These are phyloP conservation scores for Fomitiporia mediterranea DNA, from an alignment of 1,284 basidiomycete species.

Conservation along the genomic window DNA sequence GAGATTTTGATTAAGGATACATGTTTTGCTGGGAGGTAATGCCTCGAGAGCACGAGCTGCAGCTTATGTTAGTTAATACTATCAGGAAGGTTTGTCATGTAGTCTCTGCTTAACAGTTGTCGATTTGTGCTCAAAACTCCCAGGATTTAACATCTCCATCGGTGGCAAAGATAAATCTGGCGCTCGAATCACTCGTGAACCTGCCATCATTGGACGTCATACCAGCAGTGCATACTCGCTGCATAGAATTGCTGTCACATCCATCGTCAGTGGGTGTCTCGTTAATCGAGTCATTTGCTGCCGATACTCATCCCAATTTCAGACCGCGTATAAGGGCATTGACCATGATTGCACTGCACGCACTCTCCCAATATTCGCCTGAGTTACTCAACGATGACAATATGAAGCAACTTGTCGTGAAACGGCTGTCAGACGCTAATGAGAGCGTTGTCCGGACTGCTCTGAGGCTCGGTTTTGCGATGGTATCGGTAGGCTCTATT, in stretches of 20 bases:
- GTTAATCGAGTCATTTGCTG: conserved; percentile 3
- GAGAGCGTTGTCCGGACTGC: conserved; percentile 45
- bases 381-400: conserved; percentile 39
- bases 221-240: conserved; percentile 64
- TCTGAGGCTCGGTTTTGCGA: conserved; percentile 25
- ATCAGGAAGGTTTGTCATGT: conserved; percentile 56
- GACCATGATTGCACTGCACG: conserved; percentile 51
- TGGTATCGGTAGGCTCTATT: conserved; percentile 5
- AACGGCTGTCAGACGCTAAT: conserved; percentile 45
- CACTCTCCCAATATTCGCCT: conserved; percentile 45
- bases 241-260: conserved; percentile 61
- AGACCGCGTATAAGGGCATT: conserved; percentile 60
- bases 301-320: conserved; percentile 2
- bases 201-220: conserved; percentile 58
- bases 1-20: conserved; percentile 47
- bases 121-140: conserved; percentile 1
- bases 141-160: conserved; percentile 59
- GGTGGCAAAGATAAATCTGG: conserved; percentile 58
- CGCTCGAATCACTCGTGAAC: conserved; percentile 60
- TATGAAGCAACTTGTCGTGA: conserved; percentile 39
- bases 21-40: conserved; percentile 69
- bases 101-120: conserved; percentile 2
- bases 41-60: conserved; percentile 59
- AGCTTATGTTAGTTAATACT: conserved; percentile 80
- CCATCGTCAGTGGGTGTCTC: conserved; percentile 60